Percentiles rank a stretch among this genome's conserved stretches.
These are phyloP conservation scores for Eucalyptus regnans DNA, from an alignment of 345 rosid genomes.

Conservation along the genomic window DNA sequence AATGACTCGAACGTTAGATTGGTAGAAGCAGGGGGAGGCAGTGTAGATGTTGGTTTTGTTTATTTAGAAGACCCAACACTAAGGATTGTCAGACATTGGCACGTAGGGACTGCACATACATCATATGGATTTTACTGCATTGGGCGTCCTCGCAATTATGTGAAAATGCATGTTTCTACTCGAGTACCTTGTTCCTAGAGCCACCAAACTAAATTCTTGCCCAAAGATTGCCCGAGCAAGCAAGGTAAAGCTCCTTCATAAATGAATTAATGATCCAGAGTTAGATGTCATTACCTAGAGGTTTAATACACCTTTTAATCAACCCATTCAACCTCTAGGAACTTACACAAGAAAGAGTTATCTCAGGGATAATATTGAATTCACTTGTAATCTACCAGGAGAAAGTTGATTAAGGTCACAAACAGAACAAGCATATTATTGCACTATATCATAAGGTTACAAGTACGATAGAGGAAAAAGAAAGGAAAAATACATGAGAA, in stretches of 20 bases:
- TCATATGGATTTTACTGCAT: neutral
- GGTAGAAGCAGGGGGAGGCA: neutral
- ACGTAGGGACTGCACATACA: neutral
- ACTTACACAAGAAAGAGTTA: neutral
- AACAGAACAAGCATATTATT: neutral
- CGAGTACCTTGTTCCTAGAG: neutral
- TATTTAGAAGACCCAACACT: neutral
- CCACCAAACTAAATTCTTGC: neutral
- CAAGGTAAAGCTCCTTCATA: neutral
- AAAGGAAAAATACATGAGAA: neutral
- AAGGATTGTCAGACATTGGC: neutral
- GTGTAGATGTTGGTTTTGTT: neutral
- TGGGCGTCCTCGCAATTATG: neutral
- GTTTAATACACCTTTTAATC: neutral
- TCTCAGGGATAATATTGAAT: neutral
- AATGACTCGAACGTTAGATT: neutral
- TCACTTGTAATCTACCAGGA: neutral
- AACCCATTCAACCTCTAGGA: neutral
- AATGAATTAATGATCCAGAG: neutral
- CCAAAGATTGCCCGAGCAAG: neutral
- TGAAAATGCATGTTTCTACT: neutral
- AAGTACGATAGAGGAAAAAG: neutral
- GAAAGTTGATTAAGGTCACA: neutral
- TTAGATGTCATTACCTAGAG: neutral
- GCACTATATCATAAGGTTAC: neutral